phyloP scores from a whole-genome alignment of 2,329 filamentous ascomycete genomes.

The Leptodontidium sp. region DNA sequence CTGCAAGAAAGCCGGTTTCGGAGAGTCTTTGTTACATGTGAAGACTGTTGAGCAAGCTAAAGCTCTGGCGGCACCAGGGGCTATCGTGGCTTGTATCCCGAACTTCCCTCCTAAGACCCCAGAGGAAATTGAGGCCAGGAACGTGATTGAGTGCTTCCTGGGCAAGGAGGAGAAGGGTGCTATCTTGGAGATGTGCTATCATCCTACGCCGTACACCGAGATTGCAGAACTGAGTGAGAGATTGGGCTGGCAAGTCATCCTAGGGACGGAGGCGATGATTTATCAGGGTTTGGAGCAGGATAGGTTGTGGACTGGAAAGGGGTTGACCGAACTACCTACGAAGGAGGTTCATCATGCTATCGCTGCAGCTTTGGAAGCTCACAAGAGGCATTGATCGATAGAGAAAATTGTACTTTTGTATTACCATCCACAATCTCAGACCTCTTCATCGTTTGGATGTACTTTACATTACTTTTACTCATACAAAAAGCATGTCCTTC shows the following conservation, averaged over 20 bases:
- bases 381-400: conserved; percentile 16
- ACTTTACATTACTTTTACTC: not conserved
- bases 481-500: not conserved
- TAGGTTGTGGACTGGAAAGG: conserved; percentile 36
- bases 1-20: conserved; percentile 33
- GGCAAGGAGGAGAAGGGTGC: conserved; percentile 37
- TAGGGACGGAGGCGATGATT: conserved; percentile 43
- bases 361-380: conserved; percentile 32
- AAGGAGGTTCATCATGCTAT: conserved; percentile 36
- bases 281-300: conserved; percentile 40
- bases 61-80: conserved; percentile 25
- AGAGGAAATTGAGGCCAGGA: conserved; percentile 36
- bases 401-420: conserved; percentile 12
- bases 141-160: conserved; percentile 34
- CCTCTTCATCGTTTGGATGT: not conserved
- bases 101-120: conserved; percentile 36
- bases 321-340: conserved; percentile 32
- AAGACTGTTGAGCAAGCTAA: conserved; percentile 33
- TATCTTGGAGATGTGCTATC: conserved; percentile 42
- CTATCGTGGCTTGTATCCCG: conserved; percentile 37
- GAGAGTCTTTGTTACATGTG: conserved; percentile 34
- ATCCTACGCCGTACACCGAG: conserved; percentile 36
- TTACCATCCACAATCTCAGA: not conserved
- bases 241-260: conserved; percentile 37
- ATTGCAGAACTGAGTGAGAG: conserved; percentile 33